A percentile compares a stretch with the other conserved stretches of the same genome.
Evolutionary conservation across 495 filamentous ascomycete genomes (phyloP).

Genomic region (Eremomyces bilateralis): DNA sequence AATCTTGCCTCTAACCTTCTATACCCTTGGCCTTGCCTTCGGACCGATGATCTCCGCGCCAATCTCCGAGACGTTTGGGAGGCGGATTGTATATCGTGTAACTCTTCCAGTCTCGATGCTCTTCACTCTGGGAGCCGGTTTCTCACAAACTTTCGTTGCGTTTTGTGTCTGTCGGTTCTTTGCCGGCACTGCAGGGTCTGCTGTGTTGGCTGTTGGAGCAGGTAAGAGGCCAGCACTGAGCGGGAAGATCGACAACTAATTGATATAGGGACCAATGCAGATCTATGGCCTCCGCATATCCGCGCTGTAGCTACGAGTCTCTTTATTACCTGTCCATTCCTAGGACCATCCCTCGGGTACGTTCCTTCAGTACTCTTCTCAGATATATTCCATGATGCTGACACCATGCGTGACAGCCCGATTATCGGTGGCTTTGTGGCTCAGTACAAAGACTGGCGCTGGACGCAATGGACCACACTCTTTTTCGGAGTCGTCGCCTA

Average conservation of each 20-base stretch:
- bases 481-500: conserved; percentile 25
- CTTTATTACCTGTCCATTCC: conserved; percentile 34
- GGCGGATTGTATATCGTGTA: conserved; percentile 14
- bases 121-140: conserved; percentile 39
- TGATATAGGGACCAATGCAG: conserved; percentile 29
- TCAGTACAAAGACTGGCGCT: conserved; percentile 35
- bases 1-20: conserved; percentile 15
- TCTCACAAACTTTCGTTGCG: conserved; percentile 31
- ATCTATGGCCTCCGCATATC: conserved; percentile 26
- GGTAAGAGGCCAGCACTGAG: too few relatives aligned
- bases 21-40: conserved; percentile 16
- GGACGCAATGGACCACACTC: conserved; percentile 34
- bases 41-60: conserved; percentile 18
- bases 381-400: too few relatives aligned
- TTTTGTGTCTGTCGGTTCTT: conserved; percentile 38
- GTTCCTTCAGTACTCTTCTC: too few relatives aligned
- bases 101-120: conserved; percentile 30
- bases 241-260: too few relatives aligned
- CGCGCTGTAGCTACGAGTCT: conserved; percentile 24
- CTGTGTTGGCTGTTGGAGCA: conserved; percentile 30
- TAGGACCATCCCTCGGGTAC: conserved; percentile 31
- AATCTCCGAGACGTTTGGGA: conserved; percentile 16
- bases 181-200: conserved; percentile 33
- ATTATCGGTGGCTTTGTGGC: conserved; percentile 41
- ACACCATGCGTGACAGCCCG: too few relatives aligned